Evolutionary conservation across 768 basidiomycete species (phyloP).

Genomic region (Fomitopsis pulvina): DNA sequence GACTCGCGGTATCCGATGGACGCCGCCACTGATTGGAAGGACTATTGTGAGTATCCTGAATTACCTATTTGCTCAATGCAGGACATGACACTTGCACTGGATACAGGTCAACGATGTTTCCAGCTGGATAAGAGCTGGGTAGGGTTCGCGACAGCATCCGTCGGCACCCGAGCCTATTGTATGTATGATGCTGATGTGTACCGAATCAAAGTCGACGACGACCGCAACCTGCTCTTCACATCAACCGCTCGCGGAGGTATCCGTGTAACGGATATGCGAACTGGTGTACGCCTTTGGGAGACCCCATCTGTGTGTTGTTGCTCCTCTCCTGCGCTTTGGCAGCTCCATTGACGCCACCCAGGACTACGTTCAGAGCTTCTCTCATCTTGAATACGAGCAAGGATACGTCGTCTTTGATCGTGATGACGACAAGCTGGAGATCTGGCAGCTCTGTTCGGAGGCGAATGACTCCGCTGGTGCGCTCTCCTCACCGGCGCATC

Average conservation of each 20-base stretch:
- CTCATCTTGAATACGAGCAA: slow-evolving; percentile 67
- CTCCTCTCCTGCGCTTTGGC: too few relatives aligned
- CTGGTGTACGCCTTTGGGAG: slow-evolving; percentile 51
- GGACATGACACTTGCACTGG: too few relatives aligned
- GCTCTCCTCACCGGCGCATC: slow-evolving; percentile 11
- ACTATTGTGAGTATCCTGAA: slow-evolving; percentile 50
- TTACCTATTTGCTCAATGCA: too few relatives aligned
- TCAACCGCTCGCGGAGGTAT: slow-evolving; percentile 52
- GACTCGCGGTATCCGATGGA: too few relatives aligned
- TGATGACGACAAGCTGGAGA: slow-evolving; percentile 48
- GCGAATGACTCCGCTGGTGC: slow-evolving; percentile 1
- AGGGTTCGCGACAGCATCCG: slow-evolving; percentile 43
- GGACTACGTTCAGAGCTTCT: slow-evolving; percentile 45
- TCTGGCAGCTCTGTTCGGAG: slow-evolving; percentile 58
- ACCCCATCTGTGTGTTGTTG: slow-evolving; percentile 40
- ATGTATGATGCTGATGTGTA: slow-evolving; percentile 41
- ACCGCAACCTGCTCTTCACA: slow-evolving; percentile 49
- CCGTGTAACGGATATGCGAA: slow-evolving; percentile 47
- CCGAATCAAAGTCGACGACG: slow-evolving; percentile 72
- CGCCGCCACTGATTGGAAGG: slow-evolving; percentile 52
- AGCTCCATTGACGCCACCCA: too few relatives aligned
- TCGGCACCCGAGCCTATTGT: slow-evolving; percentile 26
- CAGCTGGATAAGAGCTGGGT: slow-evolving; percentile 47
- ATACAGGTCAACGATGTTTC: slow-evolving; percentile 42
- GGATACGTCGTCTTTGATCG: slow-evolving; percentile 73